Evolutionary conservation across 805 yeast genomes (phyloP).

Genomic region (Debaryomyces tyrocola): DNA sequence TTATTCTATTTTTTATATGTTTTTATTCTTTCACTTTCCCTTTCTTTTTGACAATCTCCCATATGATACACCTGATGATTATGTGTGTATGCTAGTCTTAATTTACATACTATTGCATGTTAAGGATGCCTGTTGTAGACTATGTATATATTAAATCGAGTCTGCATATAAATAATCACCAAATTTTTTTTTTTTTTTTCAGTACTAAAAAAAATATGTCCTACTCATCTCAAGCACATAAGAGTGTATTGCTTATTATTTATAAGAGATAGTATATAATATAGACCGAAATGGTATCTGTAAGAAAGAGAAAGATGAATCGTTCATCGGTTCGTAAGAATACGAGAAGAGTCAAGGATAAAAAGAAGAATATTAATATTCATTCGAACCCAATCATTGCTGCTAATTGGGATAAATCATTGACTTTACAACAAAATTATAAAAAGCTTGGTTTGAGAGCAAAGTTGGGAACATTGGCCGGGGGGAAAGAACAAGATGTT

Average conservation of each 20-base stretch:
- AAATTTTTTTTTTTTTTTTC: not conserved
- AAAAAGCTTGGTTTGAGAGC: slow-evolving; percentile 74
- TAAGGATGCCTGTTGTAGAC: no score
- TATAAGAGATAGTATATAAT: not conserved
- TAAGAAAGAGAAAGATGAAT: slow-evolving; percentile 83
- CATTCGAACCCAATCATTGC: slow-evolving; percentile 80
- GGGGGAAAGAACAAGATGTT: slow-evolving; percentile 74
- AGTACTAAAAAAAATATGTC: not conserved
- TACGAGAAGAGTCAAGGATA: slow-evolving; percentile 70
- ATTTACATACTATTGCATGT: no score
- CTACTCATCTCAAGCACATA: not conserved
- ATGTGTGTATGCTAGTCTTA: no score
- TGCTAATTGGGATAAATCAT: slow-evolving; percentile 82
- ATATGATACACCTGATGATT: no score
- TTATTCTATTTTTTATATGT: no score
- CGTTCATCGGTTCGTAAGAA: slow-evolving; percentile 69
- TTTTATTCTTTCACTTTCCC: no score
- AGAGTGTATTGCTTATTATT: not conserved
- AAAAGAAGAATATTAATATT: slow-evolving; percentile 64
- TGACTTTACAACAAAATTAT: slow-evolving; percentile 85
- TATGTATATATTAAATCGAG: no score
- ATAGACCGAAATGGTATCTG: slow-evolving; percentile 54
- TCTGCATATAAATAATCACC: no score
- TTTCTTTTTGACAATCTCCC: no score
- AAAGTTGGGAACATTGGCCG: slow-evolving; percentile 66